phyloP scores from a whole-genome alignment of 352 stramenopile species.

The Pythium phragmiticola region DNA sequence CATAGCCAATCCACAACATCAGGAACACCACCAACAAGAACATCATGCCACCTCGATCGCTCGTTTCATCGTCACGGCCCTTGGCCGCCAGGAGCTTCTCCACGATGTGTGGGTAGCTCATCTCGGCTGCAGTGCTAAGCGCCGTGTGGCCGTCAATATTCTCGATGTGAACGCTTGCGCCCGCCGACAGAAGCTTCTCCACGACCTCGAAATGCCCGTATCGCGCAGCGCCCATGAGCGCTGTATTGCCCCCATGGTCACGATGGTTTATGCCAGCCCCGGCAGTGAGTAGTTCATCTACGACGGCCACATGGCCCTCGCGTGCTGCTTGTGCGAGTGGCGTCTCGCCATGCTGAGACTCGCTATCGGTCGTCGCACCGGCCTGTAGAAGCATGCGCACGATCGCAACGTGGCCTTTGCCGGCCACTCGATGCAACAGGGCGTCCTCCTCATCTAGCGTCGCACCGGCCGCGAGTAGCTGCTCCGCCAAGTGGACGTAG shows the following conservation, averaged over 20 bases:
- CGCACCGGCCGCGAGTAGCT: background rate
- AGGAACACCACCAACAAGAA: too few relatives aligned
- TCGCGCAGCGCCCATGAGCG: background rate
- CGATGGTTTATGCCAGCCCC: background rate
- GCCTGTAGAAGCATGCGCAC: background rate
- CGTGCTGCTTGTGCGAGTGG: background rate
- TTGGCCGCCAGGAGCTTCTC: too few relatives aligned
- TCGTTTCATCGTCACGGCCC: too few relatives aligned
- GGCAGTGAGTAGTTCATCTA: background rate
- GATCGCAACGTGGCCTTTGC: background rate
- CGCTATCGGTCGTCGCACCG: background rate
- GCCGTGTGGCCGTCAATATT: too few relatives aligned
- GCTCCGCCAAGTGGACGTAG: background rate
- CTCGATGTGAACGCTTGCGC: background rate
- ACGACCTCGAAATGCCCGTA: background rate
- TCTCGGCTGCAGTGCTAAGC: too few relatives aligned
- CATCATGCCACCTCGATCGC: too few relatives aligned
- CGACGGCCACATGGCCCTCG: background rate
- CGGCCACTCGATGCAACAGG: background rate
- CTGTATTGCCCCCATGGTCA: background rate
- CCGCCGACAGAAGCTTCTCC: background rate
- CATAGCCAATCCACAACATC: too few relatives aligned
- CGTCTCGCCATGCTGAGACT: too few relatives aligned
- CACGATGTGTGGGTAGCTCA: too few relatives aligned
- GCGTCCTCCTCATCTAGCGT: background rate